phyloP scores from a whole-genome alignment of 129 eudicot species.

The Centaurea solstitialis region DNA sequence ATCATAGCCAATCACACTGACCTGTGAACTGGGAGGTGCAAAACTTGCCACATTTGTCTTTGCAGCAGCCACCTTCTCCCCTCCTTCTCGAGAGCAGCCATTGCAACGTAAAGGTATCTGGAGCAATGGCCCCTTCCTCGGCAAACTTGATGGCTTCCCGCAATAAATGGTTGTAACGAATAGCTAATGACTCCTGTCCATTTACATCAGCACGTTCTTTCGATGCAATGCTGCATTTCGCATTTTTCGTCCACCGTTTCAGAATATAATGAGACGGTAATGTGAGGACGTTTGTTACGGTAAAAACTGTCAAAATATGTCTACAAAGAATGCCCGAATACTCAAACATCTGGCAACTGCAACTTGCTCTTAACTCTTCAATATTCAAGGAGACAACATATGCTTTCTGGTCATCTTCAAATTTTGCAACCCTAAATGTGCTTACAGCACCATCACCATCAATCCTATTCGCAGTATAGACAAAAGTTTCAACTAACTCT shows the following conservation, averaged over 20 bases:
- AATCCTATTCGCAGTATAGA: constrained; percentile 83
- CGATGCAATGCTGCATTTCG: constrained; percentile 50
- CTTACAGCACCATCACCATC: constrained; percentile 68
- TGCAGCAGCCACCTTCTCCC: constrained; percentile 57
- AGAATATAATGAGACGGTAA: constrained; percentile 83
- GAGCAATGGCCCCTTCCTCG: constrained; percentile 72
- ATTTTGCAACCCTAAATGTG: constrained; percentile 85
- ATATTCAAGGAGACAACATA: constrained; percentile 64
- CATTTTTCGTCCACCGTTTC: constrained; percentile 84
- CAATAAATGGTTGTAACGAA: constrained; percentile 60
- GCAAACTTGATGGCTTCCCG: constrained; percentile 77
- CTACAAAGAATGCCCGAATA: constrained; percentile 80
- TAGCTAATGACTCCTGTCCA: constrained; percentile 49
- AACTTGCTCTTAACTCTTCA: constrained; percentile 63
- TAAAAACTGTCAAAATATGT: constrained; percentile 88
- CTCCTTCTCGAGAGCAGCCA: constrained; percentile 71
- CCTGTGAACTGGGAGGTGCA: constrained; percentile 56
- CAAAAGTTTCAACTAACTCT: constrained; percentile 92
- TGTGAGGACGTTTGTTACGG: constrained; percentile 83
- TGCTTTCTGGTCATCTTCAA: constrained; percentile 74
- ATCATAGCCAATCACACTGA: constrained; percentile 51
- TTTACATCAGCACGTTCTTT: constrained; percentile 48
- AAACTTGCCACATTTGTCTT: constrained; percentile 57
- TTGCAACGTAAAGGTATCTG: constrained; percentile 63
- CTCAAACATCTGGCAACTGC: constrained; percentile 95